Evolutionary conservation across 805 yeast genomes (phyloP).

Genomic region (Yarrowia deformans): DNA sequence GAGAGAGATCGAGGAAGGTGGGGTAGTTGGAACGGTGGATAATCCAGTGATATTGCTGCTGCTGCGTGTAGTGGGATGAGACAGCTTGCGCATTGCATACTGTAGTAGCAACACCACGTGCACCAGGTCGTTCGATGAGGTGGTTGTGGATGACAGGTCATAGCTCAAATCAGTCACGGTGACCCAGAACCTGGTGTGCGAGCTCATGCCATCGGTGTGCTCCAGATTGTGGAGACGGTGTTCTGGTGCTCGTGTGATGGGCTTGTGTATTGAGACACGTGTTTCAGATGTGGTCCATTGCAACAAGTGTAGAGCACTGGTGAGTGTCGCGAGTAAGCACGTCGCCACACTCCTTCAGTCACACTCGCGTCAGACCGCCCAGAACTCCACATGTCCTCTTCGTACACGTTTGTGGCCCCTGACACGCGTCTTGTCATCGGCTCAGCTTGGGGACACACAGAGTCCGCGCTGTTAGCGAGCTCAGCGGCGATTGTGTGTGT

Average conservation of each 20-base stretch:
- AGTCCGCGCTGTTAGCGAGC: background rate
- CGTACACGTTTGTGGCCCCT: background rate
- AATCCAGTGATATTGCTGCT: too few relatives aligned
- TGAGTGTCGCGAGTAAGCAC: too few relatives aligned
- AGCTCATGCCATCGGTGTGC: background rate
- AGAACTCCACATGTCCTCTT: too few relatives aligned
- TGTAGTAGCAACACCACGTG: too few relatives aligned
- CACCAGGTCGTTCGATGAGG: too few relatives aligned
- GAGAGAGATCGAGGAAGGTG: background rate
- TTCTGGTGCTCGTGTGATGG: background rate
- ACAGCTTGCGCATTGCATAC: too few relatives aligned
- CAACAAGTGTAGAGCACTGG: too few relatives aligned
- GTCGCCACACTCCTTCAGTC: too few relatives aligned
- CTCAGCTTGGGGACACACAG: background rate
- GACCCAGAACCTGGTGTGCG: too few relatives aligned
- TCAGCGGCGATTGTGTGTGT: background rate
- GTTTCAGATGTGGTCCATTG: background rate
- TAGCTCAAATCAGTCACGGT: too few relatives aligned
- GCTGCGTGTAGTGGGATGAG: too few relatives aligned
- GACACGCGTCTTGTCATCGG: background rate
- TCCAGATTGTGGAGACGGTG: background rate
- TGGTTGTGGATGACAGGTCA: background rate
- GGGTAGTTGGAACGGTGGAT: background rate
- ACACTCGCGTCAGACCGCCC: too few relatives aligned
- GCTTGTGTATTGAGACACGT: background rate